These are phyloP conservation scores for Ampelocalamus luodianensis DNA, from an alignment of 176 grass and related monocot genomes.

Conservation along the genomic window DNA sequence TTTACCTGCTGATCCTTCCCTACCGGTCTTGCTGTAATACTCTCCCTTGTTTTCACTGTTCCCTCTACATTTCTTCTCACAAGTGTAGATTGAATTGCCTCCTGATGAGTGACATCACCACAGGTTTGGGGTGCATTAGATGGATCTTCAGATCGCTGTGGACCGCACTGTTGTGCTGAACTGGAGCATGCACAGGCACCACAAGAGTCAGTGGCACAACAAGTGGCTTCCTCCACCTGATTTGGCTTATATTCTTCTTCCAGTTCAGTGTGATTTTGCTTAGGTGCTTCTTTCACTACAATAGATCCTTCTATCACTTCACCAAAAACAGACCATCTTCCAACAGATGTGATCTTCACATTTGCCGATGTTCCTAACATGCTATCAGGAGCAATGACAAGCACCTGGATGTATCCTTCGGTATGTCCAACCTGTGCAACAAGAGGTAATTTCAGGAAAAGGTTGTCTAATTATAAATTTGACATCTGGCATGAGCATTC, in stretches of 20 bases:
- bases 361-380: slow-evolving; percentile 73
- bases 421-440: slow-evolving; percentile 83
- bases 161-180: slow-evolving; percentile 17
- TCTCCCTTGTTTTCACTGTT: slow-evolving; percentile 28
- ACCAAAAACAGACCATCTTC: slow-evolving; percentile 92
- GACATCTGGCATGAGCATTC: not conserved
- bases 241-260: slow-evolving; percentile 12
- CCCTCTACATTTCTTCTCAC: slow-evolving; percentile 60
- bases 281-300: slow-evolving; percentile 35
- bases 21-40: not conserved
- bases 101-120: not conserved
- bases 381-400: slow-evolving; percentile 81
- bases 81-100: slow-evolving; percentile 45
- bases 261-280: slow-evolving; percentile 21
- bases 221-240: slow-evolving; percentile 44
- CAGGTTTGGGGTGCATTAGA: not conserved
- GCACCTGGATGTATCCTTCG: slow-evolving; percentile 91
- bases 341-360: slow-evolving; percentile 80
- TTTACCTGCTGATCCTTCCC: slow-evolving; percentile 25
- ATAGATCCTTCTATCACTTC: slow-evolving; percentile 61
- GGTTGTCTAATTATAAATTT: slow-evolving; percentile 12
- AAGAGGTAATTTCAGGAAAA: slow-evolving; percentile 34
- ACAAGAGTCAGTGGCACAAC: slow-evolving; percentile 32
- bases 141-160: slow-evolving; percentile 8
- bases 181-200: slow-evolving; percentile 58